Evolutionary conservation across 495 filamentous ascomycete genomes (phyloP), one percentile per base, ranked within the genome.

Genomic region (Parathielavia hyrcaniae): DNA sequence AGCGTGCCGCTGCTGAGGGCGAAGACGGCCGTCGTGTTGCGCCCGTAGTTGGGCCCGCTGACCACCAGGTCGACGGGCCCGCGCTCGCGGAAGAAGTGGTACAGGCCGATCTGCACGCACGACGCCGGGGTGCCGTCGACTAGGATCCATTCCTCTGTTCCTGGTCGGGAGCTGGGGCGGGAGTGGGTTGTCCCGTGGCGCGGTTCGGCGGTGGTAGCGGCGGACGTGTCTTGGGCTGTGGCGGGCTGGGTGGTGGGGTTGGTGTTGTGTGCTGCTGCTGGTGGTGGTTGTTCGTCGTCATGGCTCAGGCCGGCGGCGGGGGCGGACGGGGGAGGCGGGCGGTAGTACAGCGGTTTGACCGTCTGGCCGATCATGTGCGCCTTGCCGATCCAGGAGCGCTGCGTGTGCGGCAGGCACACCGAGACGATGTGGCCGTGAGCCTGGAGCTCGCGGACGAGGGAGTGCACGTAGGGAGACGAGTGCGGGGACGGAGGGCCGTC

Each of bases 331-430:
- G 11, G 82, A 78, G 76, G 74, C 0, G 77, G 77, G 9, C 88
- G 87, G 77, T 91, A 98, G 73, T 96, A 95, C n/a, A 84, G 84
- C 4, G 91, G 90, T 58, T 86, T 88, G 41, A 95, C 82, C 19
- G 86, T 85, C 64, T 89, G 84, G 54, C 90, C 90, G 59, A 96
- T 86, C 44, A 97, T 84, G 68, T 97, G 92, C 20, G 93, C 93
- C 76, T 98, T 98, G 55, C 91, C 90, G 63, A 98, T 97, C 93
- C 93, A 98, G 53, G 89, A 95, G 48, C 91, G 86, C 72, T 98
- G 93, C 11, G 84, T 84, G 71, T 96, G 86, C 0, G 93, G 93
- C 4, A 98, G 82, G 57, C 93, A 82, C 43, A 97, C 91, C 3
- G 88, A 92, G 58, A 97, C 90, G 39, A 77, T 80, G 70, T 95